phyloP scores from a whole-genome alignment of 2,329 filamentous ascomycete species.

The Trichoderma lentiforme region DNA sequence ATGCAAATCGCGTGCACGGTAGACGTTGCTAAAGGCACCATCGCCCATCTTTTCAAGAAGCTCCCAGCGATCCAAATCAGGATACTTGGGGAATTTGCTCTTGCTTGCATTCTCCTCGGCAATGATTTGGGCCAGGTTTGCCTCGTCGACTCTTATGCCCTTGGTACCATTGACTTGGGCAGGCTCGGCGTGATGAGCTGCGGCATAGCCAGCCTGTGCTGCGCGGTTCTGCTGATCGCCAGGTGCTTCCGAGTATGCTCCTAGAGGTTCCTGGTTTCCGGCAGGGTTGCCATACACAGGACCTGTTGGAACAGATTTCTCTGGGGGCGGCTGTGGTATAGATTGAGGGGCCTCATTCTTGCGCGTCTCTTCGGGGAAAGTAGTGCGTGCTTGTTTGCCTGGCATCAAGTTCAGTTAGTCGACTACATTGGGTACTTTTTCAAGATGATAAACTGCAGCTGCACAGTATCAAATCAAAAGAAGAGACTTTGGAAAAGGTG shows the following conservation, averaged over 20 bases:
- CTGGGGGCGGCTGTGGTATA: slow-evolving; percentile 50
- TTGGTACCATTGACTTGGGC: slow-evolving; percentile 40
- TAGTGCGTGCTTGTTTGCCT: slow-evolving; percentile 84
- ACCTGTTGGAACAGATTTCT: slow-evolving; percentile 54
- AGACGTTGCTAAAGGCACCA: slow-evolving; percentile 98
- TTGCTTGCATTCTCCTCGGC: slow-evolving; percentile 87
- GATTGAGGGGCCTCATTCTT: slow-evolving; percentile 50
- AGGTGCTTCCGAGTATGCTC: slow-evolving; percentile 62
- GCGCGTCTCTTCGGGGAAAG: slow-evolving; percentile 49
- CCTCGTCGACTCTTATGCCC: slow-evolving; percentile 49
- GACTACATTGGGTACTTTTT: not conserved
- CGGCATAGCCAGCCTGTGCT: slow-evolving; percentile 64
- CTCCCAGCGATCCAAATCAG: slow-evolving; percentile 61
- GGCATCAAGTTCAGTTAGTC: slow-evolving; percentile 19
- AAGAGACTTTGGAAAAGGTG: not conserved
- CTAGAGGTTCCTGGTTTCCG: slow-evolving; percentile 46
- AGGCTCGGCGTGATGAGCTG: slow-evolving; percentile 60
- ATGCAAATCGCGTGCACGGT: slow-evolving; percentile 74
- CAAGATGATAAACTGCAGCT: not conserved
- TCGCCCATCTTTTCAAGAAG: slow-evolving; percentile 97
- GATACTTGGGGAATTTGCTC: slow-evolving; percentile 71
- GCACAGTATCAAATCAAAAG: not conserved
- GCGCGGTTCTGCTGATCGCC: slow-evolving; percentile 61
- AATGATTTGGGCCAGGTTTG: slow-evolving; percentile 78
- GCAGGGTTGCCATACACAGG: slow-evolving; percentile 37